phyloP scores from a whole-genome alignment of 2,329 filamentous ascomycete species.

The Trichoderma sp. region DNA sequence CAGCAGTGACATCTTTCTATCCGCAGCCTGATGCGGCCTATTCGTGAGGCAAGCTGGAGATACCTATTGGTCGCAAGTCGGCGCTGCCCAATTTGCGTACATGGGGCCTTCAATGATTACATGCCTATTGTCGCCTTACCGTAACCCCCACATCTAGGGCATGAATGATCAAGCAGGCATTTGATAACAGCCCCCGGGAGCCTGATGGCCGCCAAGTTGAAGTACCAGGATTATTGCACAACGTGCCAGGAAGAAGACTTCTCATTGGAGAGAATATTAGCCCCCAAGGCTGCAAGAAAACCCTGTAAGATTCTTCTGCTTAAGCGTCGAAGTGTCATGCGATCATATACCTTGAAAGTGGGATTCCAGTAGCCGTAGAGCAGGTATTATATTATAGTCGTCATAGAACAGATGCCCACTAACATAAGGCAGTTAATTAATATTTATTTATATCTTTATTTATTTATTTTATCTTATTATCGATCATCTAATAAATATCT shows the following conservation, averaged over 20 bases:
- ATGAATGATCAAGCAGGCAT: background rate
- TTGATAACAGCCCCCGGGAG: background rate
- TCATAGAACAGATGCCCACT: background rate
- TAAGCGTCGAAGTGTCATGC: background rate
- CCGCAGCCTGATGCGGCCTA: background rate
- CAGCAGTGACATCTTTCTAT: background rate
- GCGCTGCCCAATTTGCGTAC: background rate
- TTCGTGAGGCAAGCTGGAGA: background rate
- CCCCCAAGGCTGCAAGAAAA: background rate
- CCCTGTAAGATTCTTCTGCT: background rate
- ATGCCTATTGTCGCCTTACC: background rate
- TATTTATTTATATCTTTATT: background rate
- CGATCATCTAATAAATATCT: background rate
- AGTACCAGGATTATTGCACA: background rate
- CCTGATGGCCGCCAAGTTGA: background rate
- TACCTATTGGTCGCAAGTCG: background rate
- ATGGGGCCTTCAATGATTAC: background rate
- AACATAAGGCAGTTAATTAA: background rate
- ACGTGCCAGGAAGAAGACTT: background rate
- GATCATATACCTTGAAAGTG: background rate
- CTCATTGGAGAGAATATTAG: background rate
- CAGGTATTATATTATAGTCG: background rate
- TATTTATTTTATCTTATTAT: background rate
- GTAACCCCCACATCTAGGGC: background rate
- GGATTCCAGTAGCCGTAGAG: background rate